These are phyloP conservation scores for Colletotrichum theobromicola DNA, from an alignment of 2,329 filamentous ascomycete species.

Conservation along the genomic window DNA sequence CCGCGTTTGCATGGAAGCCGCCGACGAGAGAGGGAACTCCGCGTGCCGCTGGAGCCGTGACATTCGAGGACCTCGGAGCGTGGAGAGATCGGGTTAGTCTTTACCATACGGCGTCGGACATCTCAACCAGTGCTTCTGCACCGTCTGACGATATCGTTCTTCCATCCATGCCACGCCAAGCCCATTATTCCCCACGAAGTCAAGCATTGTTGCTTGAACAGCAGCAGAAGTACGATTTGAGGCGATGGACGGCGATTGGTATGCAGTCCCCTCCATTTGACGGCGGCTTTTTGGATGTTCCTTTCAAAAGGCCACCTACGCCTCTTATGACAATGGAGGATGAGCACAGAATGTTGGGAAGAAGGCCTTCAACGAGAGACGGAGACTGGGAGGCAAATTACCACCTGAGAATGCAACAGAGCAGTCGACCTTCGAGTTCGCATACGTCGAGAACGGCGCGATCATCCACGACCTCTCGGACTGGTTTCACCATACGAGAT, in stretches of 20 bases:
- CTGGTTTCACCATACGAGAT: not conserved
- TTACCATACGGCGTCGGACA: not conserved
- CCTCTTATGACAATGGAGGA: slow-evolving; percentile 16
- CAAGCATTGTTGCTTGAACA: not conserved
- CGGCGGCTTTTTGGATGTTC: not conserved
- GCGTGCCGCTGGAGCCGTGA: not conserved
- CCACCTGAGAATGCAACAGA: not conserved
- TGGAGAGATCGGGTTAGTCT: not conserved
- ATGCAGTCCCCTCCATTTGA: not conserved
- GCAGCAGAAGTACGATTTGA: not conserved
- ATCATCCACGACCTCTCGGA: not conserved
- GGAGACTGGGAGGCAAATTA: not conserved
- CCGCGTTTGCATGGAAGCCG: slow-evolving; percentile 7
- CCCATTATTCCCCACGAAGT: not conserved
- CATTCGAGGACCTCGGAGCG: not conserved
- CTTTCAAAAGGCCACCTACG: not conserved
- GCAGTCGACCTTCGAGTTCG: not conserved
- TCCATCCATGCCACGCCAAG: not conserved
- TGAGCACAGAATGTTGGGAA: not conserved
- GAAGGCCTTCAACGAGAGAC: not conserved
- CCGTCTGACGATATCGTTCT: not conserved
- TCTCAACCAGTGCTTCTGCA: slow-evolving; percentile 2
- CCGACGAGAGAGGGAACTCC: not conserved
- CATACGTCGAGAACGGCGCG: not conserved
- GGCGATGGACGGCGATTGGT: slow-evolving; percentile 10